These are phyloP conservation scores for Yamadazyma phyllophila DNA, from an alignment of 805 yeast species.

Conservation along the genomic window DNA sequence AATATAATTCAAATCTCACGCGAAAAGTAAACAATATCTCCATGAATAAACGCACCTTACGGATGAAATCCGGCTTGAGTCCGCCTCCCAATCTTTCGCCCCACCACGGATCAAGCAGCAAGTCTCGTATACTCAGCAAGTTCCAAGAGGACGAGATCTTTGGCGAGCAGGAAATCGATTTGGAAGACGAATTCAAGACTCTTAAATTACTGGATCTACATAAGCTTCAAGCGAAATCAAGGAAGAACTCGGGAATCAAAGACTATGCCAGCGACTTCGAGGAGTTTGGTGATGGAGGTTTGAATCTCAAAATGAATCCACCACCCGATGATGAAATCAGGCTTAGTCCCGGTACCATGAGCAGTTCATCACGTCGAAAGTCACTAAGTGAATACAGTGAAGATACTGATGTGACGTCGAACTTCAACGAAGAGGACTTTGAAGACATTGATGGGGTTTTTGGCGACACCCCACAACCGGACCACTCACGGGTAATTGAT, in stretches of 20 bases:
- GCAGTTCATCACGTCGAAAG: conserved; percentile 16
- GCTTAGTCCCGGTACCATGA: conserved; percentile 13
- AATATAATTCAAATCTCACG: no score
- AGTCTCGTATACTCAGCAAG: conserved; percentile 20
- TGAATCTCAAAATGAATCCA: conserved; percentile 1
- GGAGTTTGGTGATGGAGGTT: not conserved
- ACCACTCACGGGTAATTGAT: conserved; percentile 21
- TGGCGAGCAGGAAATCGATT: conserved; percentile 21
- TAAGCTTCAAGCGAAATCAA: not conserved
- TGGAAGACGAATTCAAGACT: conserved; percentile 28
- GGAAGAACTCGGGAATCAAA: not conserved
- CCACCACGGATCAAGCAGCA: not conserved
- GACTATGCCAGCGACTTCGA: conserved; percentile 8
- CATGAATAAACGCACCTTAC: conserved; percentile 7
- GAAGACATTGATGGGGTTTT: conserved; percentile 36
- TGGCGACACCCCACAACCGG: conserved; percentile 33
- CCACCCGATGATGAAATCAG: not conserved
- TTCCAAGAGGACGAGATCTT: conserved; percentile 27
- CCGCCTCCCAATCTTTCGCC: conserved; percentile 10
- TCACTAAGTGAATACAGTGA: conserved; percentile 39
- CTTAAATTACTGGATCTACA: conserved; percentile 15
- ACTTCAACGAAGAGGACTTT: conserved; percentile 36
- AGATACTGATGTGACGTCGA: conserved; percentile 38
- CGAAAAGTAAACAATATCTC: not conserved
- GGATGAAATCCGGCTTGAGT: conserved; percentile 11